Percentiles rank a stretch among this genome's conserved stretches.
Evolutionary conservation across 2,329 filamentous ascomycete species (phyloP).

Genomic region (Zalaria obscura): DNA sequence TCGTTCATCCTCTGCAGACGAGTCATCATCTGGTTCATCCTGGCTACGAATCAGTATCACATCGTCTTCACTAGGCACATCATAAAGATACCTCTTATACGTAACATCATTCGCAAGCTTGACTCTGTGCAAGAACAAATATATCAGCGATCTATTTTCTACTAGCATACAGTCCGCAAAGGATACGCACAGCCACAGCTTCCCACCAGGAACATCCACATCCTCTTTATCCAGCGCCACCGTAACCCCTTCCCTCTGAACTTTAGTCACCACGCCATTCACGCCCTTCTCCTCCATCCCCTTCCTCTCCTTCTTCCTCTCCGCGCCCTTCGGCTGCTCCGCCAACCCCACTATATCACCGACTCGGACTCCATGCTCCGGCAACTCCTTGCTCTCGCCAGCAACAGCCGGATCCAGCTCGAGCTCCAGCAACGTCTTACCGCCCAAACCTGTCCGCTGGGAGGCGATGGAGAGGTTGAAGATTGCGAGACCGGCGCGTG

Average conservation of each 20-base stretch:
- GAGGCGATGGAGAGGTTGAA: slow-evolving; percentile 60
- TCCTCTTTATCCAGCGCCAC: slow-evolving; percentile 58
- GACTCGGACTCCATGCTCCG: slow-evolving; percentile 60
- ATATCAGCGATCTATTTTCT: slow-evolving; percentile 17
- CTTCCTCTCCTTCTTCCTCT: slow-evolving; percentile 57
- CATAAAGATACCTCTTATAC: slow-evolving; percentile 39
- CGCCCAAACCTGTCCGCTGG: slow-evolving; percentile 77
- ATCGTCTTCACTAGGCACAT: background rate
- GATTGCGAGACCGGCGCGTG: slow-evolving; percentile 65
- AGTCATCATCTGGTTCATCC: slow-evolving; percentile 51
- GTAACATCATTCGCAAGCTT: slow-evolving; percentile 55
- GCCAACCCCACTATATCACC: slow-evolving; percentile 68
- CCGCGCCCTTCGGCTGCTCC: slow-evolving; percentile 57
- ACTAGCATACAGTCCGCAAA: slow-evolving; percentile 1
- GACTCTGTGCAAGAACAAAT: slow-evolving; percentile 29
- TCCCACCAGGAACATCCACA: slow-evolving; percentile 35
- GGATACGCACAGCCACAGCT: slow-evolving; percentile 47
- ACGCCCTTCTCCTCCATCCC: slow-evolving; percentile 55
- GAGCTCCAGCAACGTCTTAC: slow-evolving; percentile 80
- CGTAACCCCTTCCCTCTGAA: slow-evolving; percentile 43
- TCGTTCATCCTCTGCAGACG: slow-evolving; percentile 41
- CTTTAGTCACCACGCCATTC: slow-evolving; percentile 55
- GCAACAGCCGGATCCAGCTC: slow-evolving; percentile 56
- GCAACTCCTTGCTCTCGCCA: slow-evolving; percentile 32
- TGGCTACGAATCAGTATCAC: slow-evolving; percentile 14